Evolutionary conservation across 148 eudicot genomes (phyloP), one percentile per base, ranked within the genome.

Genomic region (Limonium bicolor): DNA sequence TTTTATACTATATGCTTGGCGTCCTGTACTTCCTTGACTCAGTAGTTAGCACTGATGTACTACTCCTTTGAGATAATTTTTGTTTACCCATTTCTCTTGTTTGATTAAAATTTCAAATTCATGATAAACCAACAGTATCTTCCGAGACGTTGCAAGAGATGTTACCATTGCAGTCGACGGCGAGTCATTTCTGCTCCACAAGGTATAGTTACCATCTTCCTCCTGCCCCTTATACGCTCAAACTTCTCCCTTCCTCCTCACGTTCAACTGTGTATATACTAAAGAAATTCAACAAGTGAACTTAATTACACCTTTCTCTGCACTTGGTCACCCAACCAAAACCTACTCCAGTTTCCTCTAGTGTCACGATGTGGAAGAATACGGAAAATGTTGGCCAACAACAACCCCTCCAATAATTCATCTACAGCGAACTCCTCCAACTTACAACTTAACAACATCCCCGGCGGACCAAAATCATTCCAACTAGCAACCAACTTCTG

Each of bases 401-500:
- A 59, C 56, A 61, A 82, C 13, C 85, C 72, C 15, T 58, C 93
- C 2, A 78, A 66, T 29, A 66, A n/a, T n/a, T n/a, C n/a, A n/a
- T n/a, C n/a, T n/a, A n/a, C n/a, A n/a, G n/a, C n/a, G n/a, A n/a
- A n/a, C n/a, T n/a, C 50, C 36, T 77, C 86, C 42, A 70, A 56
- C 31, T 52, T 80, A 18, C 82, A 84, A 63, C 81, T 90, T 18
- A 65, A 42, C 28, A 35, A 65, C 58, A 54, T 84, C 37, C 93
- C 95, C 10, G 97, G 97, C 19, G 95, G 97, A 7, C 63, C 82
- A 0, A 85, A 84, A 46, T 26, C 79, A 52, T 90, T 90, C 36
- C 95, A 90, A 64, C 59, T 84, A 23, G 97, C 84, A n/a, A 95
- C 97, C 7, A 80, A 90, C 51, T 90, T 77, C 67, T 90, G 97